These are phyloP conservation scores for Malassezia brasiliensis DNA, from an alignment of 1,284 basidiomycete genomes.

Conservation along the genomic window DNA sequence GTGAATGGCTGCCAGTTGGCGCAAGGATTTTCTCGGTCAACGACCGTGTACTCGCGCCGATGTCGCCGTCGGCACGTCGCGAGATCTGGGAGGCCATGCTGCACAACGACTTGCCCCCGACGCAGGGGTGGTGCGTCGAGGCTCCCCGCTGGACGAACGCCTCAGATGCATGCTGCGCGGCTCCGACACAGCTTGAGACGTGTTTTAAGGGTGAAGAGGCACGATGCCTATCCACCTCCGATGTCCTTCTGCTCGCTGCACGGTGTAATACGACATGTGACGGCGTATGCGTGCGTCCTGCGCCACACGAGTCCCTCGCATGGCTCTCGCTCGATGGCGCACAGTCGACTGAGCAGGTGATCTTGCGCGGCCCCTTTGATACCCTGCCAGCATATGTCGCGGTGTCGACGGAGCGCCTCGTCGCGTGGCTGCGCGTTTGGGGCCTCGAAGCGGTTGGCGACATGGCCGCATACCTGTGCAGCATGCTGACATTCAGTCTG, in stretches of 20 bases:
- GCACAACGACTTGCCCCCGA: not conserved
- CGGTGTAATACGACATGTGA: not conserved
- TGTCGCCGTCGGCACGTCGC: not conserved
- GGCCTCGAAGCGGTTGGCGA: not conserved
- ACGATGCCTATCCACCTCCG: slow-evolving; percentile 8
- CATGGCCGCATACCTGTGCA: not conserved
- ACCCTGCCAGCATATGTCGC: not conserved
- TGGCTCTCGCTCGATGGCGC: not conserved
- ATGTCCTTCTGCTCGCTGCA: not conserved
- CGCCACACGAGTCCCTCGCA: not conserved
- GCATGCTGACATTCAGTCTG: not conserved
- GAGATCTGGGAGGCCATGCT: slow-evolving; percentile 6
- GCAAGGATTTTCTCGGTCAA: slow-evolving; percentile 3
- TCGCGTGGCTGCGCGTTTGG: not conserved
- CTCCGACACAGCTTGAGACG: not conserved
- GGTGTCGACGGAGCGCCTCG: not conserved
- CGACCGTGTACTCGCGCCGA: not conserved
- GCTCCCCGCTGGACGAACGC: not conserved
- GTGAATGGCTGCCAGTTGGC: not conserved
- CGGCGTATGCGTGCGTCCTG: slow-evolving; percentile 4
- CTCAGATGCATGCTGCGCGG: not conserved
- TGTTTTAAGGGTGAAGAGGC: slow-evolving; percentile 1
- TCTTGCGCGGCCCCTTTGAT: slow-evolving; percentile 8
- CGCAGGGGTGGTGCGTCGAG: slow-evolving; percentile 16
- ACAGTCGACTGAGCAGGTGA: not conserved